A percentile compares a stretch with the other conserved stretches of the same genome.
phyloP scores from a whole-genome alignment of 169 alveolate species.

The Eimeria falciformis region DNA sequence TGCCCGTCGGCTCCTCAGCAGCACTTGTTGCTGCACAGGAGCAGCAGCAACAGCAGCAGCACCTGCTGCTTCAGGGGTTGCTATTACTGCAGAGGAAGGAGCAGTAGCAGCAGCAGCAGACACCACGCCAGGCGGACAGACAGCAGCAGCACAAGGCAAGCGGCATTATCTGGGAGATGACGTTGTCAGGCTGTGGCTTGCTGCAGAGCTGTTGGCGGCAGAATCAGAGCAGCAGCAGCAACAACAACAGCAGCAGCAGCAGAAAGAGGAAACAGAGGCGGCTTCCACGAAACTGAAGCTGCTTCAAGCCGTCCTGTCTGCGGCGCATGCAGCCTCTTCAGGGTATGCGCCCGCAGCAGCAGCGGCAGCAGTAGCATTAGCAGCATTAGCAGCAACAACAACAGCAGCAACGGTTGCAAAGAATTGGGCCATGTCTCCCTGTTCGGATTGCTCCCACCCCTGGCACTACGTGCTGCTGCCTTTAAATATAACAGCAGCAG shows the following conservation, averaged over 20 bases:
- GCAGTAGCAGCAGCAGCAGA: background rate
- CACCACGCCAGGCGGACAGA: too few species aligned
- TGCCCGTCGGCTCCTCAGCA: background rate
- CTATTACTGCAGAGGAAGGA: background rate
- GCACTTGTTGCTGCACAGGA: conserved; percentile 61
- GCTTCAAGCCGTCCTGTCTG: conserved; percentile 23
- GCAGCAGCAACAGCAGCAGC: conserved; percentile 5
- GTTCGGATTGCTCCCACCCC: too few species aligned
- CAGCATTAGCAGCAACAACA: too few species aligned
- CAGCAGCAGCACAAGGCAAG: background rate
- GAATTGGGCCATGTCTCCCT: too few species aligned
- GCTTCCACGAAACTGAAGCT: background rate
- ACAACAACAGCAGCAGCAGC: conserved; percentile 8
- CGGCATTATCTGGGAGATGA: background rate
- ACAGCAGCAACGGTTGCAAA: too few species aligned
- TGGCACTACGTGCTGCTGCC: too few species aligned
- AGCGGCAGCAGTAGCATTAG: background rate
- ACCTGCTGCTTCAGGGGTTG: background rate
- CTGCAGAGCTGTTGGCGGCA: conserved; percentile 49
- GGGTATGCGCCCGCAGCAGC: background rate
- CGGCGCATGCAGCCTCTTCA: conserved; percentile 14
- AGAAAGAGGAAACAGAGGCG: background rate
- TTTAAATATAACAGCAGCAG: background rate
- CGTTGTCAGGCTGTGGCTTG: conserved; percentile 8
- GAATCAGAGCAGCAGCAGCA: background rate